Conservation (phyloP, 495 filamentous ascomycete species). For the Podospora conica region DNA sequence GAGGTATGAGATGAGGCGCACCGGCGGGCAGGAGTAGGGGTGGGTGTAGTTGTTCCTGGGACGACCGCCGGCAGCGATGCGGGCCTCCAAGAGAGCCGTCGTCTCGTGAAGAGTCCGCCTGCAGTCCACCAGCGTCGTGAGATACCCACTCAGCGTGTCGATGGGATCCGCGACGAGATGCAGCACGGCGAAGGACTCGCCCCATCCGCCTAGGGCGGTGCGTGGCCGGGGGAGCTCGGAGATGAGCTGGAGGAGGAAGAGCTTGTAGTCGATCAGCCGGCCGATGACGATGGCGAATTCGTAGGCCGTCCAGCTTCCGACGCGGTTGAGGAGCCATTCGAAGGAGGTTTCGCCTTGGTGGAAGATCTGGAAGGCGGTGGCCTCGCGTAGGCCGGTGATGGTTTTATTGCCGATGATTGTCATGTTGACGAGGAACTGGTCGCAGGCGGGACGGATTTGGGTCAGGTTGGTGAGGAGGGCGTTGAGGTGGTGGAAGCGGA, state of each 20-base stretch:
- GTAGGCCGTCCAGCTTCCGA: not conserved
- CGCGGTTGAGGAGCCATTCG: not conserved
- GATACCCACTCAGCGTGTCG: not conserved
- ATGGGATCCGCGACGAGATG: not conserved
- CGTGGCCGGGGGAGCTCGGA: not conserved
- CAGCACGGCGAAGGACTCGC: not conserved
- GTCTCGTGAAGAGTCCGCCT: not conserved
- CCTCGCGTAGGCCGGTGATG: too few species aligned
- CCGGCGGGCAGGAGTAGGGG: too few species aligned
- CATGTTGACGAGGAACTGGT: too few species aligned
- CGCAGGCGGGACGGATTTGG: too few species aligned
- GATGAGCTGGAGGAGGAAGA: not conserved
- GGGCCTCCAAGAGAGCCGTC: not conserved
- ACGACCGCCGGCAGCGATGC: too few species aligned
- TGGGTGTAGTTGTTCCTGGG: too few species aligned
- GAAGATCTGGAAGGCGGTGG: too few species aligned
- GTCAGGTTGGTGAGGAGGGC: too few species aligned
- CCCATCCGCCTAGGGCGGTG: not conserved
- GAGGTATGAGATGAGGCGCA: too few species aligned
- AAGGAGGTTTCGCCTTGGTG: too few species aligned
- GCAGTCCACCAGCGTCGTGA: not conserved
- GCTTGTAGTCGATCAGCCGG: constrained; percentile 1
- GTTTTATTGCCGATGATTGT: too few species aligned
- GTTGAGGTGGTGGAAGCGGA: too few species aligned
- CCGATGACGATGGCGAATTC: not conserved